These are phyloP conservation scores for Boletus vinaceobasis DNA, from an alignment of 768 basidiomycete genomes.

Conservation along the genomic window DNA sequence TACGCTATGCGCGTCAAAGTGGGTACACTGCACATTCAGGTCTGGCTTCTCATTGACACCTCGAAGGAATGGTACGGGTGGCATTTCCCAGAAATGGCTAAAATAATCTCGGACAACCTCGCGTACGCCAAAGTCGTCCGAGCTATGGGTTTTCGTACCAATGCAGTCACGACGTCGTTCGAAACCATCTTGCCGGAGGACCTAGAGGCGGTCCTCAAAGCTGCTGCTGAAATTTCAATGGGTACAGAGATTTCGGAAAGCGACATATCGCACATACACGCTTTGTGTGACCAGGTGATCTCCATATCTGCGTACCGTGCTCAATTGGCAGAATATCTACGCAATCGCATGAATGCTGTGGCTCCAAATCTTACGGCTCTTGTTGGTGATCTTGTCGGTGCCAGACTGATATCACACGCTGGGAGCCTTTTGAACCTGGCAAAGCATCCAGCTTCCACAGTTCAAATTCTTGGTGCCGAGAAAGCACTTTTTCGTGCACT, in stretches of 20 bases:
- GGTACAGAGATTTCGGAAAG: conserved; percentile 98
- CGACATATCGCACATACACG: conserved; percentile 95
- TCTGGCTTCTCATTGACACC: background rate
- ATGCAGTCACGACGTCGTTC: conserved; percentile 82
- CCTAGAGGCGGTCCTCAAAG: conserved; percentile 90
- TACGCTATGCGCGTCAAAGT: conserved; percentile 99
- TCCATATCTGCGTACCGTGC: conserved; percentile 92
- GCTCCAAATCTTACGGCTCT: conserved; percentile 93
- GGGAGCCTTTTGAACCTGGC: conserved; percentile 67
- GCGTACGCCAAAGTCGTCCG: conserved; percentile 95
- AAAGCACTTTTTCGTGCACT: conserved; percentile 74
- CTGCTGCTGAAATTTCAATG: conserved; percentile 97
- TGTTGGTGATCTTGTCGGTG: conserved; percentile 76
- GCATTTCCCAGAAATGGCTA: conserved; percentile 99
- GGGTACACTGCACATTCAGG: conserved; percentile 12
- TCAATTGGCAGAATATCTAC: conserved; percentile 93
- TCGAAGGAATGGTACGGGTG: conserved; percentile 99
- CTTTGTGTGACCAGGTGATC: conserved; percentile 97
- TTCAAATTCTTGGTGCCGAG: conserved; percentile 75
- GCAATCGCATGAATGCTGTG: conserved; percentile 97
- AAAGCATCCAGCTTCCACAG: conserved; percentile 76
- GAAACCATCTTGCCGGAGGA: conserved; percentile 94
- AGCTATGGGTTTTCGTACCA: conserved; percentile 95
- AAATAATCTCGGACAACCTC: conserved; percentile 95
- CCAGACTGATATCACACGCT: conserved; percentile 70